These are phyloP conservation scores for Stephanodiscus minutulus DNA, from an alignment of 108 stramenopile species.

Conservation along the genomic window DNA sequence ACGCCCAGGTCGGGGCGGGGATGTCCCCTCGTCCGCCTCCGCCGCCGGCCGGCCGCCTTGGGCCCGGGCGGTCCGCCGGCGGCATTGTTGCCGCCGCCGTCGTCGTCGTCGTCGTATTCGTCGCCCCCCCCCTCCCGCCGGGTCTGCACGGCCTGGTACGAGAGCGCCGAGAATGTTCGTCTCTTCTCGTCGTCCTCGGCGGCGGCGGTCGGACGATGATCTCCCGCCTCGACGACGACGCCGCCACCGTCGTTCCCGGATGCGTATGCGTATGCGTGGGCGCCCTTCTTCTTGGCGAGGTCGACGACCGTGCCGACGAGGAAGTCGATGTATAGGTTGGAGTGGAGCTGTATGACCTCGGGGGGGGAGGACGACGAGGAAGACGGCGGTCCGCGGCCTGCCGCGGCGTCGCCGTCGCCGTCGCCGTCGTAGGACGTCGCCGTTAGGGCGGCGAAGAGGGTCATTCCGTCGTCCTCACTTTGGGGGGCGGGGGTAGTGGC, in stretches of 20 bases:
- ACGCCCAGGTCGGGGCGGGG: slow-evolving; percentile 63
- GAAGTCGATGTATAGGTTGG: slow-evolving; percentile 23
- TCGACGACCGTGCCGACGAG: not conserved
- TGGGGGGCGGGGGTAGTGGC: too few species aligned
- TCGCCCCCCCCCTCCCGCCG: slow-evolving; percentile 8
- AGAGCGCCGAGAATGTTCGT: slow-evolving; percentile 30
- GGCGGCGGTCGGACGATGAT: not conserved
- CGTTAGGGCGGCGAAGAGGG: slow-evolving; percentile 43
- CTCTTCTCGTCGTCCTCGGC: not conserved
- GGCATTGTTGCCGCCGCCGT: slow-evolving; percentile 6
- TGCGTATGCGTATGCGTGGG: too few species aligned
- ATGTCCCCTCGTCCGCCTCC: too few species aligned
- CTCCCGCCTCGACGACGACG: not conserved
- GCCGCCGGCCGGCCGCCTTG: too few species aligned
- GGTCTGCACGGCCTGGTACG: slow-evolving; percentile 75
- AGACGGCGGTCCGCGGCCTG: slow-evolving; percentile 11
- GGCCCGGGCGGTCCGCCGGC: too few species aligned
- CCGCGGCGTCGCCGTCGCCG: not conserved
- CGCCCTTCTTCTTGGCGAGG: too few species aligned
- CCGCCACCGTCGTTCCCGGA: not conserved
- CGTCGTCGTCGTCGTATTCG: slow-evolving; percentile 19
- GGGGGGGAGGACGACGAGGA: slow-evolving; percentile 28
- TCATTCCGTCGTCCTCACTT: not conserved
- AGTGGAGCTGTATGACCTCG: slow-evolving; percentile 45
- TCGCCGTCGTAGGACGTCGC: not conserved